These are phyloP conservation scores for Cryptomeria japonica DNA, from an alignment of 75 land plant species.

Conservation along the genomic window DNA sequence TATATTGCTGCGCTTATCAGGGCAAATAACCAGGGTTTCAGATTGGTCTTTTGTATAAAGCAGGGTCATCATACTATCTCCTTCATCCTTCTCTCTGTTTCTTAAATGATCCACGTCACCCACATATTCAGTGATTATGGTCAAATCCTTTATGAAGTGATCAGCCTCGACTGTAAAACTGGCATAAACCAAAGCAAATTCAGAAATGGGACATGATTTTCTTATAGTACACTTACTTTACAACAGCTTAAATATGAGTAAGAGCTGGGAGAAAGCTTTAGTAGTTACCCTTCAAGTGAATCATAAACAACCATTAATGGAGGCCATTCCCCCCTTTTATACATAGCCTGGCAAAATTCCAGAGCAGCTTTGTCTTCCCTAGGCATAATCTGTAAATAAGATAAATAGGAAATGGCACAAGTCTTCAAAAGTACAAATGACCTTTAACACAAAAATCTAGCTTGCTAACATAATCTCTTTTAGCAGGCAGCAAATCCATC, in stretches of 20 bases:
- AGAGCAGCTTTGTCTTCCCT: slow-evolving; percentile 73
- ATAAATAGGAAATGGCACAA: neutral
- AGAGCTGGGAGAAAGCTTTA: neutral
- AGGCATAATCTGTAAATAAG: slow-evolving; percentile 41
- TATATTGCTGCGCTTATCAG: slow-evolving; percentile 55
- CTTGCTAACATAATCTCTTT: neutral
- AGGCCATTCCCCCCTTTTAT: slow-evolving; percentile 72
- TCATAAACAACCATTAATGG: slow-evolving; percentile 80
- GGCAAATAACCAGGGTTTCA: slow-evolving; percentile 50
- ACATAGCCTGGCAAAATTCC: slow-evolving; percentile 69
- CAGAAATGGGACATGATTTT: too few relatives aligned
- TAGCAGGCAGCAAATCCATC: neutral
- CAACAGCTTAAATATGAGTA: neutral
- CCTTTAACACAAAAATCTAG: neutral
- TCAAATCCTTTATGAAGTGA: slow-evolving; percentile 44
- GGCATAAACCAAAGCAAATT: neutral
- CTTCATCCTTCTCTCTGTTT: slow-evolving; percentile 45
- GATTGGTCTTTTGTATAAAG: slow-evolving; percentile 31
- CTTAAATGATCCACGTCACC: slow-evolving; percentile 56
- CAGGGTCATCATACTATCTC: slow-evolving; percentile 59
- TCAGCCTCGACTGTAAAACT: slow-evolving; percentile 61
- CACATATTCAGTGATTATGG: slow-evolving; percentile 52
- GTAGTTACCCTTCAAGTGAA: slow-evolving; percentile 68
- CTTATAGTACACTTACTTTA: neutral
- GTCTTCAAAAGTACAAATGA: too few relatives aligned